Base-by-base conservation (phyloP, 75 land plant species). In the Pinus albicaulis region DNA sequence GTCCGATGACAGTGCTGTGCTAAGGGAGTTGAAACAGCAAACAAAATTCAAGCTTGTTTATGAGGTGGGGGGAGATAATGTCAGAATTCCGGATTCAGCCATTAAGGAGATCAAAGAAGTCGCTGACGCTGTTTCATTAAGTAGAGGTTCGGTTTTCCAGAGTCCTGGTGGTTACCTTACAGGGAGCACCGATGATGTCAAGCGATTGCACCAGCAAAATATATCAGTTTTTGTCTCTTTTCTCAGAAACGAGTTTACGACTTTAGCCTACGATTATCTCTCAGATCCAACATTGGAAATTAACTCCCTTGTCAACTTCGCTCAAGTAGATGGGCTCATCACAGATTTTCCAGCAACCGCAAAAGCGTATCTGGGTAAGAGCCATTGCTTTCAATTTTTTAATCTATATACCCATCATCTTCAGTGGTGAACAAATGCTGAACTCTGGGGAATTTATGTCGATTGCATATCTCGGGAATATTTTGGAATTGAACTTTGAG, bases 291-390 rank as follows among this genome's bases (percentile, higher is more conserved):
- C 78, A 17, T 74, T 90, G 55, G 90, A 92, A 72, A 36, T 94
- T 16, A 68, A 88, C 15, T 81, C 90, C 34, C 87, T 77, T 59
- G 76, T 90, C 17, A 34, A 23, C 23, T 71, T 72, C 1, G 59
- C 81, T 34, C 61, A 77, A 25, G 84, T 93, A 38, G 90, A 93
- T 80, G 99, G 98, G 5, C 25, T 96, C 12, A 59, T 92, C 25
- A 93, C 97, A 7, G 97, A 96, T 19, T 90, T 77, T 74, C 99
- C 99, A 8, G 82, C 79, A 34, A 96, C 98, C 23, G 87, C 93
- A 24, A 80, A 34, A 17, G 72, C 76, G 41, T 93, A 89, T 71
- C 57, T 91, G 64, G 82, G 95, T 93, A 83, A 88, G 90, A 62
- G 24, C 34, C 10, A 26, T 55, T 55, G 34, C 20, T 72, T 72